Conservation (phyloP, 345 rosid species). For the Eucalyptus rudis region DNA sequence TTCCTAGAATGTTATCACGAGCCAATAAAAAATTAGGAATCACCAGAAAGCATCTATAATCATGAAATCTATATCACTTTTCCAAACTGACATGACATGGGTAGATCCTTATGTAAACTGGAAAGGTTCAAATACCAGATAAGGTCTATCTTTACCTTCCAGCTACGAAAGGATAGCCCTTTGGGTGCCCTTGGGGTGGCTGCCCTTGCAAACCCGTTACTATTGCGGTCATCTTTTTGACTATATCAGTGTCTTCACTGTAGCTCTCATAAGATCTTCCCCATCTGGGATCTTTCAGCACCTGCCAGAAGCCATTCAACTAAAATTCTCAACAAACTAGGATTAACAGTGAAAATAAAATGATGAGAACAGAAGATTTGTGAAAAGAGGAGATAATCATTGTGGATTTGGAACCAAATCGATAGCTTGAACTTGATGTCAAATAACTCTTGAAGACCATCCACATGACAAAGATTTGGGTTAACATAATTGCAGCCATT, state of each 20-base stretch:
- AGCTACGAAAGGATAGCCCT: constrained; percentile 69
- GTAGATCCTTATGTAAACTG: neutral
- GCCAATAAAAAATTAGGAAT: neutral
- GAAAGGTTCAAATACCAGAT: neutral
- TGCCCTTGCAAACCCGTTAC: constrained; percentile 72
- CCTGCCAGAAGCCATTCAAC: constrained; percentile 24
- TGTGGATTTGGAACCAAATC: neutral
- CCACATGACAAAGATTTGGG: neutral
- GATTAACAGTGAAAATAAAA: neutral
- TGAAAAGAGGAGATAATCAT: neutral
- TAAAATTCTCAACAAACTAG: neutral
- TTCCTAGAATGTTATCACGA: neutral
- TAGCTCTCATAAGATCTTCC: constrained; percentile 82
- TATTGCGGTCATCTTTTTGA: constrained; percentile 53
- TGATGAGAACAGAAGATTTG: neutral
- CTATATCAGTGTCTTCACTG: constrained; percentile 56
- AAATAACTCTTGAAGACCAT: neutral
- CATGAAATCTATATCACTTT: neutral
- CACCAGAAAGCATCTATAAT: neutral
- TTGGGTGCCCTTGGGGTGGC: constrained; percentile 55
- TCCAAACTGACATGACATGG: neutral
- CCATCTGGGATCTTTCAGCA: constrained; percentile 79
- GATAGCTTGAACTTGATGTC: neutral
- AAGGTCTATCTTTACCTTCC: constrained; percentile 44
- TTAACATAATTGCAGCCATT: neutral